Conservation (phyloP, 1,284 basidiomycete genomes). For the Phlebopus sp. region DNA sequence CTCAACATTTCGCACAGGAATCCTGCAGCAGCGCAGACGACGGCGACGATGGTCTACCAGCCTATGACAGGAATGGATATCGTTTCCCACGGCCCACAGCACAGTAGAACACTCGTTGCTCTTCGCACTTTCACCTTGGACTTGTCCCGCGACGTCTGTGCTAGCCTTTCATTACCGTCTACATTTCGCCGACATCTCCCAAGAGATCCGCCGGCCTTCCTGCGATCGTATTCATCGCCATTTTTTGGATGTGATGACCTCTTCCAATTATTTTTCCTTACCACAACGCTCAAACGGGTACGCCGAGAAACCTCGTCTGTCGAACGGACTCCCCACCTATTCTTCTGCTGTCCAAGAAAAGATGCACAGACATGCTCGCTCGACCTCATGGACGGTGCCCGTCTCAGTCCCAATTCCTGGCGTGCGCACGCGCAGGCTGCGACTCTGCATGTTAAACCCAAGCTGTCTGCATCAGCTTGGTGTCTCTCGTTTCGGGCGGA, state of each 20-base stretch:
- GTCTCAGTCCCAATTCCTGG: conserved; percentile 61
- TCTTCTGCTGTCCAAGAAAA: conserved; percentile 70
- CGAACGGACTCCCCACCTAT: conserved; percentile 54
- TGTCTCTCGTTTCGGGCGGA: conserved; percentile 56
- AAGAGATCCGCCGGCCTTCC: conserved; percentile 12
- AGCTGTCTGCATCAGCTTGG: conserved; percentile 56
- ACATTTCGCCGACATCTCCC: conserved; percentile 5
- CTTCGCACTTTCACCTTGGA: conserved; percentile 14
- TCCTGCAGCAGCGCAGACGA: no score
- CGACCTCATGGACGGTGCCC: conserved; percentile 56
- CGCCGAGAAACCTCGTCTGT: conserved; percentile 42
- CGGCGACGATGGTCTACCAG: no score
- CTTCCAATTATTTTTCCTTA: conserved; percentile 44
- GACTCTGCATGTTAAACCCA: conserved; percentile 62
- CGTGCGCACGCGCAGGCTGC: conserved; percentile 47
- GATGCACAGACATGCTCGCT: conserved; percentile 47
- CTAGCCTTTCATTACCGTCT: conserved; percentile 4
- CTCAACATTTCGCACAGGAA: no score
- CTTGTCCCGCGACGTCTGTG: neutral
- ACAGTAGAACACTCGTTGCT: neutral
- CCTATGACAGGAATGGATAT: conserved; percentile 21
- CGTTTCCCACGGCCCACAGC: conserved; percentile 20
- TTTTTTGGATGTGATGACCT: conserved; percentile 38
- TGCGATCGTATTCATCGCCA: conserved; percentile 10
- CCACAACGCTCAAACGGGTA: conserved; percentile 45